Conservation (phyloP, 371 early-diverging fungal genomes). For the Amoeboradix gromovi region DNA sequence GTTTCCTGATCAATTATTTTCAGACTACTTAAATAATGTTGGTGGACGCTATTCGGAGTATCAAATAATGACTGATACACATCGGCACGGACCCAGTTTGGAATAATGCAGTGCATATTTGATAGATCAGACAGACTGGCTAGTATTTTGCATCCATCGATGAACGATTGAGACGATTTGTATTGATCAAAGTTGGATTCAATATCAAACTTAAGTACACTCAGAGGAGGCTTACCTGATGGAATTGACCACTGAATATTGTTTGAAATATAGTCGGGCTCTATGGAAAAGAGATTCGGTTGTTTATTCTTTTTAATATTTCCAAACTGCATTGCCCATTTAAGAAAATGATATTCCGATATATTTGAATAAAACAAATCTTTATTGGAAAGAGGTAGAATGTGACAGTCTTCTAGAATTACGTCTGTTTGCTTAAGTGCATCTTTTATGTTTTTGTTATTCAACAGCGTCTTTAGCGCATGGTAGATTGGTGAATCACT, state of each 20-base stretch:
- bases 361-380: neutral
- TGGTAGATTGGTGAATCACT: neutral
- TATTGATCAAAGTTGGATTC: neutral
- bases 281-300: neutral
- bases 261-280: neutral
- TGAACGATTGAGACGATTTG: neutral
- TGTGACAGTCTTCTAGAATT: neutral
- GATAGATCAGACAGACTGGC: neutral
- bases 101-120: neutral
- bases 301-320: neutral
- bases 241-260: neutral
- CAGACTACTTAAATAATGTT: neutral
- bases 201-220: neutral
- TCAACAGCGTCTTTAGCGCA: neutral
- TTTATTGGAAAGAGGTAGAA: neutral
- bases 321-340: neutral
- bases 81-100: neutral
- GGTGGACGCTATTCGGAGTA: neutral
- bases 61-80: neutral
- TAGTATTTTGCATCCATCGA: neutral
- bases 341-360: neutral
- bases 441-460: neutral
- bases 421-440: neutral
- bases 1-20: neutral
- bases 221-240: neutral